Evolutionary conservation across 148 eudicot genomes (phyloP).

Genomic region (Fallopia convolvulus): DNA sequence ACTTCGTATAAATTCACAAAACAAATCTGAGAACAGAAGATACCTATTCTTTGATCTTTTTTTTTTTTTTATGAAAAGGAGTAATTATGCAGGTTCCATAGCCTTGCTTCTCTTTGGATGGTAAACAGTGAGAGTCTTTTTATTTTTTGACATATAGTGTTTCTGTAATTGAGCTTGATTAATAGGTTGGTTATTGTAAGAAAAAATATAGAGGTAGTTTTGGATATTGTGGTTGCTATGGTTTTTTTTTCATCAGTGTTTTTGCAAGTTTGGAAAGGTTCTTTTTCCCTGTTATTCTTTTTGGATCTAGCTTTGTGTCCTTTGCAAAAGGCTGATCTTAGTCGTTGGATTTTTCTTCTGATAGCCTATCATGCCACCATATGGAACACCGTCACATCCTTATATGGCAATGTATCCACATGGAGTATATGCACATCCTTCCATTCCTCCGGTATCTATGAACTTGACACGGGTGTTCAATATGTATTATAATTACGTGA

Average conservation of each 20-base stretch:
- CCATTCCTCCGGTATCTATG: slow-evolving; percentile 75
- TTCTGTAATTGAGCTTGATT: neutral
- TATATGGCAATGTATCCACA: slow-evolving; percentile 99
- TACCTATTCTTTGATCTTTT: neutral
- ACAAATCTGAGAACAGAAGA: neutral
- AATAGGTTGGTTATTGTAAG: neutral
- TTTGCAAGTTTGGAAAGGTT: neutral
- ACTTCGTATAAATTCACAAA: neutral
- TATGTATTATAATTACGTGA: neutral
- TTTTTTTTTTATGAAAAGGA: neutral
- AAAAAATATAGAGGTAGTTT: neutral
- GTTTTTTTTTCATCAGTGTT: neutral
- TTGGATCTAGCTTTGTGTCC: slow-evolving; percentile 5
- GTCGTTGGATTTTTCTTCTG: slow-evolving; percentile 13
- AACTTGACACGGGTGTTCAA: neutral
- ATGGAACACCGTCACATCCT: slow-evolving; percentile 99
- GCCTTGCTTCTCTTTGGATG: neutral
- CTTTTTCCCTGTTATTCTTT: neutral
- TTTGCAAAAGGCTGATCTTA: neutral
- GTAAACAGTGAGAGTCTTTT: neutral
- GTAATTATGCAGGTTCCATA: neutral
- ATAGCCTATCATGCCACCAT: slow-evolving; percentile 96
- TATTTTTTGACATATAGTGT: neutral
- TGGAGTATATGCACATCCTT: slow-evolving; percentile 96
- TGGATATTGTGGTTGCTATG: neutral